Percentiles rank a stretch among this genome's conserved stretches.
Evolutionary conservation across 164 flowering plant species (phyloP).

Genomic region (Saururus chinensis): DNA sequence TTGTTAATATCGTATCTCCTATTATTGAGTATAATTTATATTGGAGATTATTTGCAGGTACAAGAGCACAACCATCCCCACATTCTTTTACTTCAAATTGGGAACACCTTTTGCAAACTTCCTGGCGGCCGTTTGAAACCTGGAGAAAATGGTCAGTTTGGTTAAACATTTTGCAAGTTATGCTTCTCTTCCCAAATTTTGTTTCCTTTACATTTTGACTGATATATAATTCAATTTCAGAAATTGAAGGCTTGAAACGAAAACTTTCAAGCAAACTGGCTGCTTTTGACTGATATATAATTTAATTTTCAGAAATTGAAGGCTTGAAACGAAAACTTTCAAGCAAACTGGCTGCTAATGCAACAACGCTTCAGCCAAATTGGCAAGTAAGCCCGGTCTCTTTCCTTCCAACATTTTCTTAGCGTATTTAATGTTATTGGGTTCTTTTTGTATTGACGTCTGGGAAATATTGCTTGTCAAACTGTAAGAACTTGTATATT

Average conservation of each 20-base stretch:
- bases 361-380: conserved; percentile 68
- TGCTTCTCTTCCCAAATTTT: neutral
- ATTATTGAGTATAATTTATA: no score
- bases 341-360: conserved; percentile 95
- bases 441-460: no score
- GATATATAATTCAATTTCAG: conserved; percentile 39
- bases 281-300: conserved; percentile 23
- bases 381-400: conserved; percentile 59
- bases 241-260: conserved; percentile 92
- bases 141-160: conserved; percentile 77
- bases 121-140: conserved; percentile 99
- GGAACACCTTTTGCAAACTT: conserved; percentile 96
- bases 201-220: neutral
- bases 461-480: no score
- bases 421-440: no score
- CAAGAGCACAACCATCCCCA: conserved; percentile 99
- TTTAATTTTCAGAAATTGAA: conserved; percentile 63
- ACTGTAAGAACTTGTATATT: no score
- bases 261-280: conserved; percentile 97
- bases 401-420: neutral
- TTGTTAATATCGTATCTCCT: no score
- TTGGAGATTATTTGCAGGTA: conserved; percentile 32
- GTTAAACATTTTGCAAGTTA: neutral
- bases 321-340: conserved; percentile 91
- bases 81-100: conserved; percentile 92